Conservation (phyloP, 2,329 filamentous ascomycete genomes). For the Cytospora schulzeri region DNA sequence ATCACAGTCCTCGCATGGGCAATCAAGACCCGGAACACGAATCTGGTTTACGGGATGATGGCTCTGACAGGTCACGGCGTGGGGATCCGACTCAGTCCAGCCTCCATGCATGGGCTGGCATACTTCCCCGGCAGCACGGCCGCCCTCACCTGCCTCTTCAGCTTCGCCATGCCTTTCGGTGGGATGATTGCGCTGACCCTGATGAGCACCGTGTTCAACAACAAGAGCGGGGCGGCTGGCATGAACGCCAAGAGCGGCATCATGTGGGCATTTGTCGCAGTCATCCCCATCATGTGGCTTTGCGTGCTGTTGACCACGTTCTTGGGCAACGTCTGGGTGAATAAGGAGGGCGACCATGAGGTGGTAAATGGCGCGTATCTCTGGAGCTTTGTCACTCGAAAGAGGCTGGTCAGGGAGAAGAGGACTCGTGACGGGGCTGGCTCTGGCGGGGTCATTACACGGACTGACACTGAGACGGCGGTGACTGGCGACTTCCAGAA, state of each 20-base stretch:
- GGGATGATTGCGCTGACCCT: slow-evolving; percentile 67
- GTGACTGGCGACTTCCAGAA: neutral
- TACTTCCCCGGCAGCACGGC: slow-evolving; percentile 62
- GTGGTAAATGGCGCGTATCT: slow-evolving; percentile 31
- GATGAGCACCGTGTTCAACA: slow-evolving; percentile 72
- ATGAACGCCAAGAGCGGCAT: slow-evolving; percentile 49
- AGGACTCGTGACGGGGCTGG: slow-evolving; percentile 24
- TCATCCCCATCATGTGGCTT: slow-evolving; percentile 59
- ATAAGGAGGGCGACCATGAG: slow-evolving; percentile 32
- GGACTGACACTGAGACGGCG: neutral
- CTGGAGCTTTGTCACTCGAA: slow-evolving; percentile 29
- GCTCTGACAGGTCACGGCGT: slow-evolving; percentile 64
- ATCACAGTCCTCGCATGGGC: slow-evolving; percentile 61
- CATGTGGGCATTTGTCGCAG: slow-evolving; percentile 65
- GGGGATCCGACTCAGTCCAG: slow-evolving; percentile 65
- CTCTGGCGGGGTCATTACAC: neutral
- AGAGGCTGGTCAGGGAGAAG: slow-evolving; percentile 27
- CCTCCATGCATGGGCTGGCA: slow-evolving; percentile 63
- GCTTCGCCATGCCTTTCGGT: slow-evolving; percentile 62
- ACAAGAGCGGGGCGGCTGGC: slow-evolving; percentile 40
- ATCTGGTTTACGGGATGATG: slow-evolving; percentile 66
- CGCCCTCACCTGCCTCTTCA: slow-evolving; percentile 60
- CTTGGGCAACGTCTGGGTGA: slow-evolving; percentile 40
- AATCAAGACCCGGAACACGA: slow-evolving; percentile 49
- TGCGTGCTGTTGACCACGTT: slow-evolving; percentile 35